Percentiles rank a stretch among this genome's conserved stretches.
These are phyloP conservation scores for Suhomyces atakaporum DNA, from an alignment of 1,139 yeast species.

Conservation along the genomic window DNA sequence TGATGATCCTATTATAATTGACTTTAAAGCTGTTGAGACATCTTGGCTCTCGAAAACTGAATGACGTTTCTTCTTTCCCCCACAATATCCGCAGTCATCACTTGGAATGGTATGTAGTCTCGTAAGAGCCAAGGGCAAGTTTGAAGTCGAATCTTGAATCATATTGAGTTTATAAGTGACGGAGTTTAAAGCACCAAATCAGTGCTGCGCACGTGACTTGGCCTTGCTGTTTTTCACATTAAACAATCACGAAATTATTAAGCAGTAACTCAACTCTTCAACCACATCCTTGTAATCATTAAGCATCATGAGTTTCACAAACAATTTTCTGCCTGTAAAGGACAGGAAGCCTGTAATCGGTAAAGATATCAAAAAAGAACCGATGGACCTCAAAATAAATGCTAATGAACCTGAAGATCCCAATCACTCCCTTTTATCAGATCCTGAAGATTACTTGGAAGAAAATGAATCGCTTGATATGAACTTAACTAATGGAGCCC, in stretches of 20 bases:
- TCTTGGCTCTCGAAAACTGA: constrained; percentile 36
- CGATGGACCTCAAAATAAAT: constrained; percentile 13
- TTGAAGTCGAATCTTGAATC: constrained; percentile 1
- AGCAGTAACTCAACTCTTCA: neutral
- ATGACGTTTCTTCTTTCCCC: constrained; percentile 45
- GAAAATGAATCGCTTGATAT: constrained; percentile 65
- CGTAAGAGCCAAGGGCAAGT: constrained; percentile 10
- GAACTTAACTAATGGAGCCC: constrained; percentile 53
- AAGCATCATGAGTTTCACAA: constrained; percentile 3
- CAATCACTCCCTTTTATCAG: constrained; percentile 37
- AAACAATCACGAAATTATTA: neutral
- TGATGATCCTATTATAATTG: constrained; percentile 52
- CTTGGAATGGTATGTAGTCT: constrained; percentile 6
- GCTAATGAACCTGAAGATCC: constrained; percentile 28
- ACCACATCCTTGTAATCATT: neutral
- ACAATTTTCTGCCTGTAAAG: constrained; percentile 8
- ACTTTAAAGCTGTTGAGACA: constrained; percentile 20
- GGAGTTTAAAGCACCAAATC: neutral
- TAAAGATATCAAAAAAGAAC: constrained; percentile 4
- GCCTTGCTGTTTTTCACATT: neutral
- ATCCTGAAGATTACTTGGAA: constrained; percentile 52
- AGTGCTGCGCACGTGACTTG: neutral
- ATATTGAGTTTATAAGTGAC: neutral
- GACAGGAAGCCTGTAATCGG: constrained; percentile 1
- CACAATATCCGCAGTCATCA: constrained; percentile 63